phyloP scores from a whole-genome alignment of 176 grass and related monocot species.

The Oryza meyeriana region DNA sequence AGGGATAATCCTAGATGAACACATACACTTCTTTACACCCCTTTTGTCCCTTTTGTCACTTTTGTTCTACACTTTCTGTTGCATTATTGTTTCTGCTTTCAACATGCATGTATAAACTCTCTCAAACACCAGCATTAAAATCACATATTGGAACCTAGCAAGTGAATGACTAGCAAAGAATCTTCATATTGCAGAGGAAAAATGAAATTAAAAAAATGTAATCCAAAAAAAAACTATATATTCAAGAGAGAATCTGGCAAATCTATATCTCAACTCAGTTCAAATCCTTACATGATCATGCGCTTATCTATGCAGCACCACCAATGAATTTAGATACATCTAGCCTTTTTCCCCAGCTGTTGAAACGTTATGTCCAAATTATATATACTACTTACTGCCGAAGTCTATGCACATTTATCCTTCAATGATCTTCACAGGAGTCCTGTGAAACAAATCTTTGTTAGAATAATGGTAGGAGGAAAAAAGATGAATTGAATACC shows the following conservation, averaged over 20 bases:
- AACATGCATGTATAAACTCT: background rate
- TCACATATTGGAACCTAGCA: background rate
- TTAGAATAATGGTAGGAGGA: background rate
- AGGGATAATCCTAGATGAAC: background rate
- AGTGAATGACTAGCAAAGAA: background rate
- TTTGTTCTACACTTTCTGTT: background rate
- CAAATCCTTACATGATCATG: slow-evolving; percentile 30
- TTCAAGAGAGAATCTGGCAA: background rate
- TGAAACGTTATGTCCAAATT: slow-evolving; percentile 1
- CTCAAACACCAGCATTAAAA: background rate
- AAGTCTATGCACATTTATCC: slow-evolving; percentile 55
- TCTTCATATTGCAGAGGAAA: background rate
- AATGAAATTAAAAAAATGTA: background rate
- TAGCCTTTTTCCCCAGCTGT: background rate
- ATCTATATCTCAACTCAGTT: slow-evolving; percentile 9
- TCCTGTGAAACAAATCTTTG: slow-evolving; percentile 42
- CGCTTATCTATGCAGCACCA: background rate
- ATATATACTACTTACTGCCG: slow-evolving; percentile 25
- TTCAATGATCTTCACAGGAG: slow-evolving; percentile 81
- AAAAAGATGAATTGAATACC: slow-evolving; percentile 8
- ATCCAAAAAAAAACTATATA: background rate
- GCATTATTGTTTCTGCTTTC: slow-evolving; percentile 1
- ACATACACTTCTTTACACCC: background rate
- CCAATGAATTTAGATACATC: slow-evolving; percentile 13
- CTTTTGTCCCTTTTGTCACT: background rate